These are phyloP conservation scores for Phytophthora quininea DNA, from an alignment of 352 stramenopile genomes.

Conservation along the genomic window DNA sequence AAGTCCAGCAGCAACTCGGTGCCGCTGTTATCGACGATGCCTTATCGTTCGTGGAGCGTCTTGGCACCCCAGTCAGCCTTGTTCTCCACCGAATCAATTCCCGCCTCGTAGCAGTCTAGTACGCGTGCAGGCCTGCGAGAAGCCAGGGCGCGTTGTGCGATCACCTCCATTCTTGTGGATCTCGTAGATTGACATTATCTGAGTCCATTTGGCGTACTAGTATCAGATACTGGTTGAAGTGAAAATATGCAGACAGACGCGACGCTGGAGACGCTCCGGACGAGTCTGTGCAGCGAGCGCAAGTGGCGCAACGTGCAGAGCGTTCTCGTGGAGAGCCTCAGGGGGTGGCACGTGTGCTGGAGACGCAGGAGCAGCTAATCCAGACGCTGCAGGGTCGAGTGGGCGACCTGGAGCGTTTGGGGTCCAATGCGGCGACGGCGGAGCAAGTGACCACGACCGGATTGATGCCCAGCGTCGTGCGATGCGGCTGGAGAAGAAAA, in stretches of 20 bases:
- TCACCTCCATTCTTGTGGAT: too few species aligned
- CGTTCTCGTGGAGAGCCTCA: constrained; percentile 52
- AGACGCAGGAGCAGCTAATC: constrained; percentile 39
- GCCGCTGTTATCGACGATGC: constrained; percentile 76
- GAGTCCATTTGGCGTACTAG: too few species aligned
- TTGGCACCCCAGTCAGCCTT: constrained; percentile 45
- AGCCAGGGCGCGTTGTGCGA: constrained; percentile 81
- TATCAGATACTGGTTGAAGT: not conserved
- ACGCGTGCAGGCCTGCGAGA: constrained; percentile 73
- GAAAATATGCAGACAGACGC: not conserved
- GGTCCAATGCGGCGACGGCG: constrained; percentile 7
- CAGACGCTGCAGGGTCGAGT: constrained; percentile 25
- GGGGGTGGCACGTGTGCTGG: constrained; percentile 41
- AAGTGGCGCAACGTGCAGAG: constrained; percentile 73
- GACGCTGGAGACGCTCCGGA: constrained; percentile 7
- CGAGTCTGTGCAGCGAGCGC: constrained; percentile 46
- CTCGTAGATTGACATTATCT: too few species aligned
- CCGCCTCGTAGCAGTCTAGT: constrained; percentile 67
- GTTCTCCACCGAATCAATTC: constrained; percentile 75
- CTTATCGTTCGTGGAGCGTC: constrained; percentile 69
- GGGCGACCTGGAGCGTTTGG: constrained; percentile 18
- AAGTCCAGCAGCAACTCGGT: constrained; percentile 70
- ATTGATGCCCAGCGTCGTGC: constrained; percentile 11
- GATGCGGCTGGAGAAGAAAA: constrained; percentile 8
- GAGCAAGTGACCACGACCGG: constrained; percentile 13